A percentile compares a stretch with the other conserved stretches of the same genome.
These are phyloP conservation scores for Jasminum sambac DNA, from an alignment of 257 asterid genomes.

Conservation along the genomic window DNA sequence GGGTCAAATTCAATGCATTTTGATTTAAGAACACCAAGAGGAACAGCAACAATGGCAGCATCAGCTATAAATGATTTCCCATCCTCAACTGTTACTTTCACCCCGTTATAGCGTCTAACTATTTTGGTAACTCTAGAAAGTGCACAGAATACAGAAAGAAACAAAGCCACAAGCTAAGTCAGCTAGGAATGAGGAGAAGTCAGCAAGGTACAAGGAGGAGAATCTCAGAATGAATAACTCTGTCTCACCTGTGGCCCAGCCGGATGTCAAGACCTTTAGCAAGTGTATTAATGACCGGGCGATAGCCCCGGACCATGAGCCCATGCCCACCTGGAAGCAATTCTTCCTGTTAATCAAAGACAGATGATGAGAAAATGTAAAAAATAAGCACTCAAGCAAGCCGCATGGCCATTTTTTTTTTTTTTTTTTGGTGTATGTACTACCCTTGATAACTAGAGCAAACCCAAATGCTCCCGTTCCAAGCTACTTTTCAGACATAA, in stretches of 20 bases:
- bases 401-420: neutral
- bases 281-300: constrained; percentile 86
- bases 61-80: constrained; percentile 83
- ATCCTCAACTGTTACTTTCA: constrained; percentile 78
- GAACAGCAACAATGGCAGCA: constrained; percentile 86
- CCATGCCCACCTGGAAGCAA: constrained; percentile 99
- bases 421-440: neutral
- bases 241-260: constrained; percentile 66
- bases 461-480: neutral
- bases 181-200: neutral
- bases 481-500: neutral
- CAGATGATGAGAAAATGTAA: neutral
- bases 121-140: constrained; percentile 68
- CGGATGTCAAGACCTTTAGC: constrained; percentile 96
- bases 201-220: neutral
- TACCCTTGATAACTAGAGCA: neutral
- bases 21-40: constrained; percentile 93
- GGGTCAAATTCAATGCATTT: constrained; percentile 76
- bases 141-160: neutral
- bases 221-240: constrained; percentile 2
- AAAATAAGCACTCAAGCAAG: neutral
- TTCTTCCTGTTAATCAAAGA: constrained; percentile 57
- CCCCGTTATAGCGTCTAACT: constrained; percentile 76
- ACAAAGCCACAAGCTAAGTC: constrained; percentile 4
- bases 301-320: constrained; percentile 96